Conservation (phyloP, 306 rosid genomes). For the Trifolium subterraneum region DNA sequence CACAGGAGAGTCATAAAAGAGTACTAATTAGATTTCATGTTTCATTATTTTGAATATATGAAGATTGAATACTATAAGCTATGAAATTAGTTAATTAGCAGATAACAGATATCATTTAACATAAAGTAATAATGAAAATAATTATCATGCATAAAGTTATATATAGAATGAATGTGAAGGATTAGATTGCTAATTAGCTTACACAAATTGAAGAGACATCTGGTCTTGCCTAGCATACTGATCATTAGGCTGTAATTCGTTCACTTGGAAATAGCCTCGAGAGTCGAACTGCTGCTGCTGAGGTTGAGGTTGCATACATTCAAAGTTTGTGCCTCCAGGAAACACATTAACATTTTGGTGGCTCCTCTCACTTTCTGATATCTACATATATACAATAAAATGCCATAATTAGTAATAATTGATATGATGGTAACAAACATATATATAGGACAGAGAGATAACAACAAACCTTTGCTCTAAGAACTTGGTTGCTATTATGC, state of each 20-base stretch:
- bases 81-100: no score
- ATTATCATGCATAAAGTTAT: not conserved
- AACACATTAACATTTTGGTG: slow-evolving; percentile 53
- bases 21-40: slow-evolving; percentile 8
- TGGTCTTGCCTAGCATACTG: slow-evolving; percentile 70
- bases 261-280: slow-evolving; percentile 74
- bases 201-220: slow-evolving; percentile 78
- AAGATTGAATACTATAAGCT: not conserved
- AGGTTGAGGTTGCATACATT: slow-evolving; percentile 56
- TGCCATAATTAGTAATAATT: not conserved
- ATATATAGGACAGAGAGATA: not conserved
- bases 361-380: slow-evolving; percentile 69
- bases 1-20: slow-evolving; percentile 4
- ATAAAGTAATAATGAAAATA: not conserved
- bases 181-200: slow-evolving; percentile 31
- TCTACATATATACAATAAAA: slow-evolving; percentile 42
- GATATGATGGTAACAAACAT: not conserved
- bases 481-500: slow-evolving; percentile 80
- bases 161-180: slow-evolving; percentile 11
- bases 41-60: not conserved
- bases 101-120: no score
- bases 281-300: slow-evolving; percentile 56
- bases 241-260: slow-evolving; percentile 72
- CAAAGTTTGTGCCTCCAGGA: slow-evolving; percentile 57
- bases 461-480: slow-evolving; percentile 72